Base-by-base conservation (phyloP, 2,329 filamentous ascomycete species). In the Rhynchosporium agropyri region DNA sequence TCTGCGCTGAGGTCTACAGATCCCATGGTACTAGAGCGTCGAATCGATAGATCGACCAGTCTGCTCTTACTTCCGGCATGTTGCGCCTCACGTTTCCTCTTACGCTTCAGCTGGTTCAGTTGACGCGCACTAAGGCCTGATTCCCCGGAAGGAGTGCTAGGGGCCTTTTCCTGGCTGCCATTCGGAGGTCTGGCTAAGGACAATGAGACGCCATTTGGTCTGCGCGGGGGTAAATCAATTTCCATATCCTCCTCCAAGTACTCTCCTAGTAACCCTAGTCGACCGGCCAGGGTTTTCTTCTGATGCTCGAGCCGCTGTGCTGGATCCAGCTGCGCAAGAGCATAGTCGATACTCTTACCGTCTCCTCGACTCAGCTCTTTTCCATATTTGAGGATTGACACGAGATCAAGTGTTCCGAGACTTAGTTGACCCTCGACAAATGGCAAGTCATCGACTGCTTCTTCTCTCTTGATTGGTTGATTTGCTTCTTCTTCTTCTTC, bases 51-150 rank as follows among this genome's bases (percentile, higher is more conserved):
- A 74, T 99, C 95, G 51, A 97, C 92, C 54, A 97, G 90, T 0
- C 91, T 88, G 59, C 91, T 89, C 75, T 97, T 98, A 68, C 90
- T 94, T 62, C 93, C 91, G 58, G 94, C 91, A 72, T 92, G 89
- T 75, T 95, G 92, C 3, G 92, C 88, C 70, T 96, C 91, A 70
- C 89, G 87, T 77, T 98, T 99, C 49, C 92, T 87, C 75, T 98
- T 97, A 49, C 95, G 86, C 77, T 98, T 98, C 9, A 99, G 79
- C 58, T 95, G 91, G 72, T 99, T 99, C 26, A 97, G 84, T 73
- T 99, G 95, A 48, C 95, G 87, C 65, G 95, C 94, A 78, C 95
- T 98, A 58, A 99, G 81, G 2, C 87, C 87, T 3, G 84, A 77
- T 71, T 92, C 90, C 66, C 91, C 90, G 2, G 80, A 63, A 60